phyloP scores from a whole-genome alignment of 768 basidiomycete genomes.

The Macrolepiota albuminosa region DNA sequence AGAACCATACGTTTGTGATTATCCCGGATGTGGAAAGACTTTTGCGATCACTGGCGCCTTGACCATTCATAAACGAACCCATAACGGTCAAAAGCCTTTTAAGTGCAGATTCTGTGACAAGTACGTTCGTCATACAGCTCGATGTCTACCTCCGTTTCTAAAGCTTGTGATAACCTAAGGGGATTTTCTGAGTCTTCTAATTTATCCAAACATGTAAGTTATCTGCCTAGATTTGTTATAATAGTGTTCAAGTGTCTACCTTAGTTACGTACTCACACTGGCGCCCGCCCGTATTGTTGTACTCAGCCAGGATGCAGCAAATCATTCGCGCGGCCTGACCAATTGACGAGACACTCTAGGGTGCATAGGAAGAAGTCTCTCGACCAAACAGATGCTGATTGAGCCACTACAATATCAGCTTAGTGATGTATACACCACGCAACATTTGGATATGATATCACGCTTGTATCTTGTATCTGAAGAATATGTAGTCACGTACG shows the following conservation, averaged over 20 bases:
- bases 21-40: constrained; percentile 86
- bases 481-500: background rate
- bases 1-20: constrained; percentile 92
- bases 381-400: background rate
- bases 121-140: constrained; percentile 30
- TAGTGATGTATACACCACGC: no score
- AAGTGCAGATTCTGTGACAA: constrained; percentile 83
- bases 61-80: constrained; percentile 92
- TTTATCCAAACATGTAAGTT: constrained; percentile 80
- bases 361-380: constrained; percentile 48
- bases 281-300: constrained; percentile 82
- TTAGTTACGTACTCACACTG: constrained; percentile 85
- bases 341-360: constrained; percentile 62
- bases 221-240: background rate
- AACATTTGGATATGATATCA: background rate
- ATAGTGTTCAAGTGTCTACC: constrained; percentile 3
- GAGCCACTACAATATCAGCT: background rate
- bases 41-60: constrained; percentile 93
- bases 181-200: constrained; percentile 94
- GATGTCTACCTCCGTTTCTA: background rate
- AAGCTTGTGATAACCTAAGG: constrained; percentile 29
- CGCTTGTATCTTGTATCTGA: background rate
- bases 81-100: constrained; percentile 89
- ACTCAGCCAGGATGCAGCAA: constrained; percentile 71
- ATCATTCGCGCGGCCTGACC: constrained; percentile 81